Conservation (phyloP, 768 basidiomycete genomes). For the Pisolithus orientalis region DNA sequence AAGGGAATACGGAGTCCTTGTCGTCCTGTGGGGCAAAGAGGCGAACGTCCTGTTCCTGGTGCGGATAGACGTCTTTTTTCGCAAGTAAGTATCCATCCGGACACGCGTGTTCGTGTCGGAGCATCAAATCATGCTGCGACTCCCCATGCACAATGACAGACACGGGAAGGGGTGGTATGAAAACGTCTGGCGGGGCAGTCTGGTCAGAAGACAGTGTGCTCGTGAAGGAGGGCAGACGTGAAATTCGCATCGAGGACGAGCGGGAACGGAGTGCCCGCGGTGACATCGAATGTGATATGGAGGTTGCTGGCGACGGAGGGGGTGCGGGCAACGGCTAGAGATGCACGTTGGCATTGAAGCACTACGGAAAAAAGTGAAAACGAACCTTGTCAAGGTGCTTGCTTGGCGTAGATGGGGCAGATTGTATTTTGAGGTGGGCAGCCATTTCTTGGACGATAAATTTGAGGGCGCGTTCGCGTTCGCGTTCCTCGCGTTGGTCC, state of each 20-base stretch:
- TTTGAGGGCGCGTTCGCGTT: slow-evolving; percentile 29
- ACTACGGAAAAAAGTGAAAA: background rate
- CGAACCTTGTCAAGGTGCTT: slow-evolving; percentile 5
- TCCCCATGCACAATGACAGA: slow-evolving; percentile 27
- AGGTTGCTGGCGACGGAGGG: slow-evolving; percentile 23
- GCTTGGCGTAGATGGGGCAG: slow-evolving; percentile 6
- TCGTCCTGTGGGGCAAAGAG: slow-evolving; percentile 14
- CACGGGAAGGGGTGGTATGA: slow-evolving; percentile 19
- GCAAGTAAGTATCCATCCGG: background rate
- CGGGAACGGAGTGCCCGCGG: slow-evolving; percentile 24
- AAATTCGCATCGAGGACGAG: slow-evolving; percentile 25
- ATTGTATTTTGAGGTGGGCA: slow-evolving; percentile 13
- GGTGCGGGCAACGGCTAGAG: slow-evolving; percentile 9
- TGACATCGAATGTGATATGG: slow-evolving; percentile 19
- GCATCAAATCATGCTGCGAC: slow-evolving; percentile 19
- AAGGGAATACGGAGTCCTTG: slow-evolving; percentile 21
- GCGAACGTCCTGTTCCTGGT: slow-evolving; percentile 15
- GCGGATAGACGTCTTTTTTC: slow-evolving; percentile 10
- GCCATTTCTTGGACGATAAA: slow-evolving; percentile 34
- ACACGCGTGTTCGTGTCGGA: slow-evolving; percentile 9
- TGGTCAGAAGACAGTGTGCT: slow-evolving; percentile 29
- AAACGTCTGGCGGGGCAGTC: slow-evolving; percentile 21
- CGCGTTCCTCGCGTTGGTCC: slow-evolving; percentile 19
- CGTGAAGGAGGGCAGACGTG: slow-evolving; percentile 27
- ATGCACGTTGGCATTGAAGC: background rate